These are phyloP conservation scores for Prosopis cineraria DNA, from an alignment of 306 rosid species.

Conservation along the genomic window DNA sequence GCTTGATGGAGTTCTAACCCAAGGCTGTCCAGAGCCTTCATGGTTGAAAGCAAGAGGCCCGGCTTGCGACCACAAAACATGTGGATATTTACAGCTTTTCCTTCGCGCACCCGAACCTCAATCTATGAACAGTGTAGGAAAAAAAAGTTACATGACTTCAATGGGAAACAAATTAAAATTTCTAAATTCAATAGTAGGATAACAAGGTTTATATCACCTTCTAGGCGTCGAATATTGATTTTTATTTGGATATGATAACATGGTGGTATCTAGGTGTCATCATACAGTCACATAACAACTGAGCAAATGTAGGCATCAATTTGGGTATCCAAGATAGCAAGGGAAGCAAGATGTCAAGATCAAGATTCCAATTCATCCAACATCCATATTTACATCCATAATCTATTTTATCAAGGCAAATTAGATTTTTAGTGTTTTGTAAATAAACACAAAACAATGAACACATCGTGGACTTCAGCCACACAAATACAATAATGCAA, in stretches of 20 bases:
- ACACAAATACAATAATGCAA: background rate
- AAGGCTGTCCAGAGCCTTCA: conserved; percentile 85
- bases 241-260: background rate
- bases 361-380: background rate
- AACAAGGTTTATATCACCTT: background rate
- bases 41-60: conserved; percentile 84
- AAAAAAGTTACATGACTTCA: background rate
- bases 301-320: background rate
- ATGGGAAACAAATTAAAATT: background rate
- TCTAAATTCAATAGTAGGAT: background rate
- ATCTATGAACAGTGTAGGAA: conserved; percentile 43
- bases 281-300: background rate
- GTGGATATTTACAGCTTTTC: conserved; percentile 89
- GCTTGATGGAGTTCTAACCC: conserved; percentile 94
- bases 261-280: background rate
- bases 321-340: background rate
- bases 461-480: background rate
- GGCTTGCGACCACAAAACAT: conserved; percentile 87
- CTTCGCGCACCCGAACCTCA: conserved; percentile 83
- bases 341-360: background rate
- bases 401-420: background rate
- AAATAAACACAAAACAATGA: background rate
- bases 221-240: background rate
- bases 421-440: background rate
- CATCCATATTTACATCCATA: background rate